Base-by-base conservation (phyloP, 1,284 basidiomycete genomes). In the Puccinia triticina region DNA sequence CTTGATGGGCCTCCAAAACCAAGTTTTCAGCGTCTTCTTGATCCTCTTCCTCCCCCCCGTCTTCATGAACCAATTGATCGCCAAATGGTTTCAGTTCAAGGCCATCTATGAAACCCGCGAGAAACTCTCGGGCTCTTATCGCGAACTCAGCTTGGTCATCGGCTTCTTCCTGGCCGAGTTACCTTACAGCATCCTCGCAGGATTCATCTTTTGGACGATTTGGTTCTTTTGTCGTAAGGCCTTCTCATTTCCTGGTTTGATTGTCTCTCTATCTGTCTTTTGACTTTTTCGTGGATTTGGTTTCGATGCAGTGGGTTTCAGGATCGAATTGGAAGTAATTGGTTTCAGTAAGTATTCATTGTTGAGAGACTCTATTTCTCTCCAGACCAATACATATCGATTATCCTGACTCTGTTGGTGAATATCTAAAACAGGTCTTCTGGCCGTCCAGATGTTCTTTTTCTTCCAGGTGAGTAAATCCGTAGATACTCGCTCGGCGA, bases 371-470 rank as follows among this genome's bases (percentile, higher is more conserved):
- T 69, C 26, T 34, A 18, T 12, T 69, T 83, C 84, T 59, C 84
- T 84, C 1, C n/a, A 43, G 10, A 11, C 5, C 2, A 18, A 29
- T 10, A 1, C 8, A 67, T 10, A 34, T 16, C 14, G 8, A 18
- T 50, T 16, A 50, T 50, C 18, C 11, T 14, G 18, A 50, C 18
- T 40, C 83, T 40, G 8, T 32, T 21, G 64, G 71, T n/a, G 26
- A 46, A 46, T 59, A 43, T 50, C 32, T 37, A 74, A 34, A 57
- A 74, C 71, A 84, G 83, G 84, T 23, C 84, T 85, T 75, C 76
- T 84, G 23, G 83, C 85, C 37, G 74, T 85, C 34, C 83, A 85
- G 74, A 57, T 85, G 50, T 85, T 85, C 79, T 85, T 83, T 79
- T 79, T 84, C 50, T 85, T 85, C 79, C 84, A 84, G 71, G 85